A percentile compares a stretch with the other conserved stretches of the same genome.
Conservation (phyloP, 805 yeast species). For the Barnettozyma populi region DNA sequence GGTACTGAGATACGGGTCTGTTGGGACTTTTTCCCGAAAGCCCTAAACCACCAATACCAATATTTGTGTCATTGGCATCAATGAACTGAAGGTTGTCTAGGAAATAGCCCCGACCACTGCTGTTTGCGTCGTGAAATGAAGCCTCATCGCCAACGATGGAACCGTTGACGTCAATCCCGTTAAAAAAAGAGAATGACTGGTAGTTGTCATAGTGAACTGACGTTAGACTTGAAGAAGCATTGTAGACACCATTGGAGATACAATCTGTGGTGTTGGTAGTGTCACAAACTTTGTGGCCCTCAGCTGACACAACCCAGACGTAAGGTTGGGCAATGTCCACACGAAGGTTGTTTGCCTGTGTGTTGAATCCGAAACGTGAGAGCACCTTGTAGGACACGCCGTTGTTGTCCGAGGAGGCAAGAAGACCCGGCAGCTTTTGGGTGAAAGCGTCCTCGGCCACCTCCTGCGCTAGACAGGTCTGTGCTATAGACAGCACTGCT, state of each 20-base stretch:
- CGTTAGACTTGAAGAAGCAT: conserved; percentile 4
- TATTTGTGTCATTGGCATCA: conserved; percentile 31
- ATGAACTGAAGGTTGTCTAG: conserved; percentile 32
- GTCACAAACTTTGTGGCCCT: background rate
- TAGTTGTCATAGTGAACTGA: background rate
- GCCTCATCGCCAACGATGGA: conserved; percentile 13
- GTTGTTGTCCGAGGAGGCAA: conserved; percentile 1
- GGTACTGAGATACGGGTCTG: background rate
- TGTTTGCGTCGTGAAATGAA: background rate
- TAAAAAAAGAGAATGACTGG: conserved; percentile 6
- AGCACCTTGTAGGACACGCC: conserved; percentile 27
- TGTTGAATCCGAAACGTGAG: conserved; percentile 28
- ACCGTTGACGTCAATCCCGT: conserved; percentile 18
- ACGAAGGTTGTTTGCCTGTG: conserved; percentile 26
- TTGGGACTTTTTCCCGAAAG: conserved; percentile 30
- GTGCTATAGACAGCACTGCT: background rate
- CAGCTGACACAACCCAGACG: conserved; percentile 27
- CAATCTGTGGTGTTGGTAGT: conserved; percentile 7
- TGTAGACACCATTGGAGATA: conserved; percentile 14
- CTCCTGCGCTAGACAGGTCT: background rate
- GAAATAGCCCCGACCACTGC: conserved; percentile 2
- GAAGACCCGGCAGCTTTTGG: background rate
- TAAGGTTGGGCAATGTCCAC: conserved; percentile 36
- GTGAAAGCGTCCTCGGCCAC: background rate
- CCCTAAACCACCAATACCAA: conserved; percentile 41